Base-by-base conservation (phyloP, 2,329 filamentous ascomycete genomes). In the Pseudogymnoascus sp. region DNA sequence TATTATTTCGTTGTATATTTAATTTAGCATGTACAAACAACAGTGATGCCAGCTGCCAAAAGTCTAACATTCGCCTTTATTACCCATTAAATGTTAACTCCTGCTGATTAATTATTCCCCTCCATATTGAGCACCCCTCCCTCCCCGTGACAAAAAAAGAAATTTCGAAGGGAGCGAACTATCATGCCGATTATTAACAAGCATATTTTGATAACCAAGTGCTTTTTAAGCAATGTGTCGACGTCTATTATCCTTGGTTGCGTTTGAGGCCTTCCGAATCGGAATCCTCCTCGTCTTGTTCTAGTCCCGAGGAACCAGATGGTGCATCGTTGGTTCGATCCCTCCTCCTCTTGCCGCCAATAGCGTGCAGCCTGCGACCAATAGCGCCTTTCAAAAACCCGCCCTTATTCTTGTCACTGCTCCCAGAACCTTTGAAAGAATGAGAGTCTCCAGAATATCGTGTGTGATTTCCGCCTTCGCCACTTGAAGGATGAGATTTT, bases 291-390 rank as follows among this genome's bases (percentile, higher is more conserved):
- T 53, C 50, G 8, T 56, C 28, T 56, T 56, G 50, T 56, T 56
- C 50, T 22, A 56, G n/a, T 22, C 28, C 50, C 33, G 50, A 56
- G 16, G 50, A 56, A 22, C 50, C 50, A 35, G 28, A 22, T 33
- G 28, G 50, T 22, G 50, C n/a, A 19, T 56, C 50, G 10, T 19
- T 56, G 28, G n/a, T 14, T 56, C 16, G 28, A 35, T 56, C 50
- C 28, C 50, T 56, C 50, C 11, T 56, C 61, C 11, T 62, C 61
- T 22, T 60, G 22, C 43, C 33, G 43, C 61, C 61, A 24, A 62
- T 53, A 19, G 50, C 61, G 2, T 60, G 28, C 24, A 62, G 26
- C 31, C 31, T 37, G 53, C 61, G 43, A 60, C 61, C 50, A 60
- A 62, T 37, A 35, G 61, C 50, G 8, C 37, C 37, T 12, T 41